Evolutionary conservation across 1,284 basidiomycete genomes (phyloP), one percentile per base, ranked within the genome.

Genomic region (Stygiomarasmius scandens): DNA sequence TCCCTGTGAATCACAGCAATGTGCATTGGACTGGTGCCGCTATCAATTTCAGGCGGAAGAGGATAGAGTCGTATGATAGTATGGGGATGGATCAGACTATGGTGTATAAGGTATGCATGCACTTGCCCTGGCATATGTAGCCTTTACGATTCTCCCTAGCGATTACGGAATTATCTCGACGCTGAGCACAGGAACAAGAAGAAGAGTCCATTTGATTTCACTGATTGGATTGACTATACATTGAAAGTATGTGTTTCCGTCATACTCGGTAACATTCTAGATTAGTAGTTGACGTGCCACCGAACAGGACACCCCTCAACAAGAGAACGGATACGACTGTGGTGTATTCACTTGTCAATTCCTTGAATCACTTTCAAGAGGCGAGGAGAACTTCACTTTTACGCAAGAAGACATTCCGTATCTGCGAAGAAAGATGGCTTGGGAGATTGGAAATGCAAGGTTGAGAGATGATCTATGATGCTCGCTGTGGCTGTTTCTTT

Each of bases 61-160:
- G 96, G 49, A 88, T 99, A 70, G 96, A 98, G 71, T 96, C 93
- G 45, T 98, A 96, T 69, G 97, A 99, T 70, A 98, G 95, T 67
- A 90, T 98, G 88, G 85, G 86, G 22, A 80, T 83, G 62, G 73
- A 78, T 54, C 77, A 84, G 63, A 61, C 70, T 24, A 63, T 71
- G 16, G 87, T 96, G 20, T 93, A 89, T 74, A 77, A 83, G 72
- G 93, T 92, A 64, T 56, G 77, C 64, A n/a, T n/a, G n/a, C n/a
- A 50, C 47, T 25, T 52, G 47, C 29, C 49, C 43, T 66, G n/a
- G 22, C 49, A 46, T 54, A n/a, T 52, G 54, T 50, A 6, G 22
- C 20, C 14, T n/a, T 61, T 29, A 34, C 20, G 6, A n/a, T 8
- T 38, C 43, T 14, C 14, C 5, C 14, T 64, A 96, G 93, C 67